phyloP scores from a whole-genome alignment of 208 protist species.

The Acanthamoeba castellanii region DNA sequence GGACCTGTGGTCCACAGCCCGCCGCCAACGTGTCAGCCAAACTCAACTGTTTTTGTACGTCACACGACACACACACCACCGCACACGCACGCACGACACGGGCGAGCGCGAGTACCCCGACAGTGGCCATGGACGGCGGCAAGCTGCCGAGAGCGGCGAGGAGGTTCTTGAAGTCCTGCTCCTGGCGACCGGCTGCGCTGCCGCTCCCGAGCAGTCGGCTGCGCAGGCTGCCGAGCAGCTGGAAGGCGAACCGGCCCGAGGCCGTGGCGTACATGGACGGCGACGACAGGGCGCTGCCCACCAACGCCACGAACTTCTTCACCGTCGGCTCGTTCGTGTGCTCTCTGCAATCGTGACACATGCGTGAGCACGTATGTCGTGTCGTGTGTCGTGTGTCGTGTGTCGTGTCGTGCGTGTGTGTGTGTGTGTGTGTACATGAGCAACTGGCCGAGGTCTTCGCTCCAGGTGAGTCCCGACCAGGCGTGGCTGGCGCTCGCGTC shows the following conservation, averaged over 20 bases:
- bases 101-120: not conserved
- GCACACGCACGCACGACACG: no score
- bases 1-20: not conserved
- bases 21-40: no score
- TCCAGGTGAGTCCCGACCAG: not conserved
- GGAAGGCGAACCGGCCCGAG: not conserved
- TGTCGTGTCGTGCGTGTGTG: no score
- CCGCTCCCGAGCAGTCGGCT: not conserved
- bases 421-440: not conserved
- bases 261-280: not conserved
- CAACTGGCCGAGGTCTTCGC: not conserved
- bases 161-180: not conserved
- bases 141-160: not conserved
- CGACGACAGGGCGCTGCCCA: constrained; percentile 23
- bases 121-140: constrained; percentile 1
- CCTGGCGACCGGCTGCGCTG: not conserved
- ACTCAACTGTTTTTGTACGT: not conserved
- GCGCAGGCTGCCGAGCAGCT: not conserved
- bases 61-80: not conserved
- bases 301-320: not conserved
- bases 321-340: not conserved
- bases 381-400: not conserved
- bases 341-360: not conserved
- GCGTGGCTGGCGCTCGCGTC: not conserved
- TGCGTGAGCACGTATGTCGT: not conserved